Evolutionary conservation across 2,329 filamentous ascomycete genomes (phyloP).

Genomic region (Phyllosticta capitalensis): DNA sequence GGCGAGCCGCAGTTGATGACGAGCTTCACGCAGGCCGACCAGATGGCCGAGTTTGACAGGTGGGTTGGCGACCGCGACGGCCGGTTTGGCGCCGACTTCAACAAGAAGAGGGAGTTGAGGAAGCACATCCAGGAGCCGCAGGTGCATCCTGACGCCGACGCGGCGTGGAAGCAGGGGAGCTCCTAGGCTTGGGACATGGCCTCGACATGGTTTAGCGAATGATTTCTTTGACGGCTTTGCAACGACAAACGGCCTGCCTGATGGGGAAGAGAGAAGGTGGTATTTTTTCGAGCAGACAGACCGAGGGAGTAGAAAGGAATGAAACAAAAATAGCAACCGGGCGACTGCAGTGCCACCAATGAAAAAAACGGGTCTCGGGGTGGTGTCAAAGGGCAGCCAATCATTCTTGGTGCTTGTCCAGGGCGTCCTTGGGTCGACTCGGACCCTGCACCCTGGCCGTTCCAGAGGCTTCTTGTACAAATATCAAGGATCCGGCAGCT

Average conservation of each 20-base stretch:
- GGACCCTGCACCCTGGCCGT: background rate
- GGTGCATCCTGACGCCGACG: constrained; percentile 25
- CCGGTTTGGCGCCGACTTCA: constrained; percentile 44
- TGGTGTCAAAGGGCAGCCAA: too few species aligned
- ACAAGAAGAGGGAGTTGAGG: constrained; percentile 45
- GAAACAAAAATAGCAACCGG: background rate
- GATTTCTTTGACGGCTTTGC: background rate
- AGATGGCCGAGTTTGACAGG: constrained; percentile 39
- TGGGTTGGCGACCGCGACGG: constrained; percentile 41
- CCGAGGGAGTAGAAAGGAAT: too few species aligned
- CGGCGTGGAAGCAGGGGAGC: background rate
- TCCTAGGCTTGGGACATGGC: background rate
- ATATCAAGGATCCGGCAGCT: background rate
- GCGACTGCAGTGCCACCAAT: background rate
- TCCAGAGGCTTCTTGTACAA: background rate
- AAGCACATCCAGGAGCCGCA: constrained; percentile 42
- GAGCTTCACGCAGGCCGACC: constrained; percentile 45
- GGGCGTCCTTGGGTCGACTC: background rate
- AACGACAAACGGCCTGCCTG: background rate
- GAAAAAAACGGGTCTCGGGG: background rate
- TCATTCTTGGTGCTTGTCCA: background rate
- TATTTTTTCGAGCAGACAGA: too few species aligned
- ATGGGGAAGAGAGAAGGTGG: background rate
- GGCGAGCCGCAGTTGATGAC: constrained; percentile 56
- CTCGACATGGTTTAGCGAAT: background rate